phyloP scores from a whole-genome alignment of 2,329 filamentous ascomycete genomes.

The Neonectria neomacrospora region DNA sequence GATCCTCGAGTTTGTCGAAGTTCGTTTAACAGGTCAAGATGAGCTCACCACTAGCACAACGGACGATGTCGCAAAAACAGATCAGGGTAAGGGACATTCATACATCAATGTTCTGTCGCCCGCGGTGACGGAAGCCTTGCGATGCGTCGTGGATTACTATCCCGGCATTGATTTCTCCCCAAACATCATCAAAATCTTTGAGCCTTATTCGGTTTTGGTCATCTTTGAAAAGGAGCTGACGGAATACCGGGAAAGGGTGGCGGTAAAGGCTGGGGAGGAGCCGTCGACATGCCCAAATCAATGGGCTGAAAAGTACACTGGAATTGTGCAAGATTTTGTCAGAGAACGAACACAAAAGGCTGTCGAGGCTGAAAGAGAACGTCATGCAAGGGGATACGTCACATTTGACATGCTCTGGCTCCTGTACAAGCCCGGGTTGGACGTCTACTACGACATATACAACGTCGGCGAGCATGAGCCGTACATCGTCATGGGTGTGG shows the following conservation, averaged over 20 bases:
- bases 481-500: neutral
- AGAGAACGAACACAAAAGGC: constrained; percentile 5
- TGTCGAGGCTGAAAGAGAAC: constrained; percentile 23
- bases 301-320: constrained; percentile 17
- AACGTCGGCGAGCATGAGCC: neutral
- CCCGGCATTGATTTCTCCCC: neutral
- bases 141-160: constrained; percentile 1
- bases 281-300: constrained; percentile 16
- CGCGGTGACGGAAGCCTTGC: neutral
- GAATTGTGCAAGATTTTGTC: constrained; percentile 30
- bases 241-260: neutral
- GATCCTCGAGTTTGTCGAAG: neutral
- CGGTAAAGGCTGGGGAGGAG: neutral
- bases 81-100: neutral
- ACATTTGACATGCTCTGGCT: constrained; percentile 37
- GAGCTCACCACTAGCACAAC: neutral
- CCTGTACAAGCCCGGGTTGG: constrained; percentile 28
- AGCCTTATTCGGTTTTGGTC: neutral
- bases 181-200: neutral
- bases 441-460: constrained; percentile 20
- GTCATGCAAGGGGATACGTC: constrained; percentile 21
- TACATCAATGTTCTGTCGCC: neutral
- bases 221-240: neutral
- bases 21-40: neutral
- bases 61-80: neutral